A percentile compares a stretch with the other conserved stretches of the same genome.
Conservation (phyloP, 2,329 filamentous ascomycete genomes). For the Thielaviopsis euricoi region DNA sequence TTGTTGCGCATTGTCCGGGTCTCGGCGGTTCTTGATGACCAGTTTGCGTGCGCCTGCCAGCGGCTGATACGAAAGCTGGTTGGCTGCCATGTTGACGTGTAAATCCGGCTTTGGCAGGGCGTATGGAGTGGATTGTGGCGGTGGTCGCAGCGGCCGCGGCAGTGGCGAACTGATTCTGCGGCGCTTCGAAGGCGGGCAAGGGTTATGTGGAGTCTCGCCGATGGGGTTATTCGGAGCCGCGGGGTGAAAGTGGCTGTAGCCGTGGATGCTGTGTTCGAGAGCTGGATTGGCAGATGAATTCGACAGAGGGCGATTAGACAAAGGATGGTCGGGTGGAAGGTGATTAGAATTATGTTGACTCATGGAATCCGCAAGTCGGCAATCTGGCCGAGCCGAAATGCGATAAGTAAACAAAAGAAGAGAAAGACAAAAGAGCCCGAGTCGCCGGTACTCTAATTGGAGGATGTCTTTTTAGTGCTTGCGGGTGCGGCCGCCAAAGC, state of each 20-base stretch:
- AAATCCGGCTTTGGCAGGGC: too few species aligned
- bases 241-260: too few species aligned
- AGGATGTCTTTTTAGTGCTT: too few species aligned
- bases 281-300: background rate
- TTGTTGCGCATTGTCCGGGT: conserved; percentile 30
- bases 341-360: background rate
- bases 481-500: too few species aligned
- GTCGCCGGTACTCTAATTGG: too few species aligned
- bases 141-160: background rate
- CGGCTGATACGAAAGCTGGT: conserved; percentile 31
- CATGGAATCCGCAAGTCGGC: background rate
- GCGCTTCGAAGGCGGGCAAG: background rate
- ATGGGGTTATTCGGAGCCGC: background rate
- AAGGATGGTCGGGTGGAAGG: background rate
- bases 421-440: background rate
- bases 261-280: too few species aligned
- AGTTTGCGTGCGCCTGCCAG: conserved; percentile 68
- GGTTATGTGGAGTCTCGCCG: background rate
- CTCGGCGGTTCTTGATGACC: conserved; percentile 81
- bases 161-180: background rate
- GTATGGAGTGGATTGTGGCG: too few species aligned
- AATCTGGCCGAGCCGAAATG: background rate
- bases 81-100: background rate
- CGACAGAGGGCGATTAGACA: background rate
- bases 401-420: background rate